Evolutionary conservation across 2,329 filamentous ascomycete species (phyloP).

Genomic region (Exophiala aquamarina): DNA sequence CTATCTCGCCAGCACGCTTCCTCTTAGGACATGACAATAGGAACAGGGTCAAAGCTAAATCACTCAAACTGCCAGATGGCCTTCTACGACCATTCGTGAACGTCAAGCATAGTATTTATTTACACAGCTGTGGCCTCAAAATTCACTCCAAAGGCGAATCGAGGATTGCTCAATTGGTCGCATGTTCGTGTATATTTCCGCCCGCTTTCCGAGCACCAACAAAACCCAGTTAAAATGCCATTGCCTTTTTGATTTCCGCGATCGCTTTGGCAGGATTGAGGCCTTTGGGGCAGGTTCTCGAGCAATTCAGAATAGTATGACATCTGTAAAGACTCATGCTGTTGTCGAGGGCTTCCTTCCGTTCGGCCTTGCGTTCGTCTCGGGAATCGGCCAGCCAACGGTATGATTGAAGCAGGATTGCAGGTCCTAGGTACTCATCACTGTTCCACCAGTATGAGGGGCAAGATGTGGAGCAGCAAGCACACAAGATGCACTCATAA

Average conservation of each 20-base stretch:
- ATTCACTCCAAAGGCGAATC: conserved; percentile 1
- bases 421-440: conserved; percentile 96
- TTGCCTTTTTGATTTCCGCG: conserved; percentile 97
- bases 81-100: no score
- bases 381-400: conserved; percentile 94
- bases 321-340: conserved; percentile 98
- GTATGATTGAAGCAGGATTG: conserved; percentile 95
- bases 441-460: conserved; percentile 99
- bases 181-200: conserved; percentile 2
- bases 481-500: conserved; percentile 99
- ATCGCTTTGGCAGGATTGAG: conserved; percentile 94
- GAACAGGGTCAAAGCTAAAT: no score
- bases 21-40: no score
- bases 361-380: conserved; percentile 84
- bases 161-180: neutral
- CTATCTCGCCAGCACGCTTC: no score
- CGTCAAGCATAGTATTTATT: conserved; percentile 1
- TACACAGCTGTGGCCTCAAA: conserved; percentile 4
- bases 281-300: conserved; percentile 95
- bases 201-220: neutral
- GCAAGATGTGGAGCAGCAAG: conserved; percentile 98
- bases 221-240: conserved; percentile 53
- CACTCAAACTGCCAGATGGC: no score
- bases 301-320: conserved; percentile 99
- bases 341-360: conserved; percentile 92